These are phyloP conservation scores for Nematodospora anomalae DNA, from an alignment of 1,139 yeast genomes.

Conservation along the genomic window DNA sequence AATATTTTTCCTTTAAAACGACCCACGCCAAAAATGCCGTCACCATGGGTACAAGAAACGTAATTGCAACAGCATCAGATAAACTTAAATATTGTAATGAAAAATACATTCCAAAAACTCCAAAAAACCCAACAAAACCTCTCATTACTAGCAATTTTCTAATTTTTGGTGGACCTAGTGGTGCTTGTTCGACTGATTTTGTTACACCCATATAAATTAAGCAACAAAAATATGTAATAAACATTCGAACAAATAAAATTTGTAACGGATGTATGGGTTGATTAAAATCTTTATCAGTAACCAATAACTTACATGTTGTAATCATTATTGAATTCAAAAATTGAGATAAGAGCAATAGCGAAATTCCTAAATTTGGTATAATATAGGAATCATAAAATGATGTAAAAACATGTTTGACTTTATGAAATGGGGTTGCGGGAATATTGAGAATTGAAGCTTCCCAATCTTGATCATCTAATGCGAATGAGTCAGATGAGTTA, in stretches of 20 bases:
- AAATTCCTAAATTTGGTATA: conserved; percentile 36
- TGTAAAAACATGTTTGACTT: conserved; percentile 1
- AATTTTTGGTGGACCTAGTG: conserved; percentile 67
- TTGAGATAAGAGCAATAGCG: conserved; percentile 55
- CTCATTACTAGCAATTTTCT: conserved; percentile 59
- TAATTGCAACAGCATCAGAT: conserved; percentile 75
- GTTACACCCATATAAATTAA: conserved; percentile 52
- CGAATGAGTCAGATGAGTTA: conserved; percentile 10
- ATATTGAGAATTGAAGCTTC: conserved; percentile 1
- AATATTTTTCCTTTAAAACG: conserved; percentile 66
- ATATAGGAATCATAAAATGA: conserved; percentile 12
- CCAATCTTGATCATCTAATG: conserved; percentile 9
- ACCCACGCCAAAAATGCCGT: conserved; percentile 76
- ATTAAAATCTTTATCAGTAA: conserved; percentile 55
- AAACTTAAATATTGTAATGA: conserved; percentile 72
- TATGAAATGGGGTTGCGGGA: not conserved
- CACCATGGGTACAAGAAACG: conserved; percentile 75
- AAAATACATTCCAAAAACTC: conserved; percentile 74
- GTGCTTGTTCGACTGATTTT: conserved; percentile 55
- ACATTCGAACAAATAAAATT: conserved; percentile 74
- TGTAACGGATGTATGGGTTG: conserved; percentile 74
- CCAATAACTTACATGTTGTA: conserved; percentile 68
- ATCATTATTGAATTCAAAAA: conserved; percentile 77
- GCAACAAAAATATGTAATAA: conserved; percentile 63
- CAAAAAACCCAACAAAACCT: conserved; percentile 75